Conservation (phyloP, 371 early-diverging fungal genomes). For the Mucor indicus region DNA sequence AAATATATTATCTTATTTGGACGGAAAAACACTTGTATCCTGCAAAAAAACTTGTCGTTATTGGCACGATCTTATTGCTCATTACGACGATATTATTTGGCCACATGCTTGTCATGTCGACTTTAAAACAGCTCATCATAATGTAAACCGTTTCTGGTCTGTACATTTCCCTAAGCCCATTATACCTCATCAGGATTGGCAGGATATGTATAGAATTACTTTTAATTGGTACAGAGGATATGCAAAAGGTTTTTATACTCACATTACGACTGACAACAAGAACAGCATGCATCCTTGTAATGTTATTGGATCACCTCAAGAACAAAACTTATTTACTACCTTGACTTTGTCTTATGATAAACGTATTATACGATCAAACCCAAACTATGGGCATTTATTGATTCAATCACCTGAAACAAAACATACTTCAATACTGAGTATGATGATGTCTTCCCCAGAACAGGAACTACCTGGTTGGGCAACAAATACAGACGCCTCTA, state of each 20-base stretch:
- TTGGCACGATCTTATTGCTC: constrained; percentile 29
- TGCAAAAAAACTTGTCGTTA: constrained; percentile 34
- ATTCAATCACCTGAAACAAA: constrained; percentile 32
- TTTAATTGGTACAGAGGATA: constrained; percentile 54
- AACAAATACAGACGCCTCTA: constrained; percentile 21
- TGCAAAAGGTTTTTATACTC: constrained; percentile 41
- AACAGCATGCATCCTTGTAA: constrained; percentile 4
- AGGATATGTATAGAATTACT: constrained; percentile 51
- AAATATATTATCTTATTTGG: constrained; percentile 31
- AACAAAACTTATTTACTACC: constrained; percentile 44
- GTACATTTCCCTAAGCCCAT: constrained; percentile 29
- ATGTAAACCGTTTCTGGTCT: constrained; percentile 32
- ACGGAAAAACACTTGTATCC: constrained; percentile 27
- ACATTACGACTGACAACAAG: background rate
- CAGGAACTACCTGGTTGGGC: constrained; percentile 2
- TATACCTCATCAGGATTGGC: constrained; percentile 31
- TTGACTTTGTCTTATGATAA: constrained; percentile 34
- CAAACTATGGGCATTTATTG: constrained; percentile 41
- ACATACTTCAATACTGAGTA: background rate
- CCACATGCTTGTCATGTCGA: constrained; percentile 25
- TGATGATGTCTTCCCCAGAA: background rate
- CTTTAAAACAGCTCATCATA: constrained; percentile 16
- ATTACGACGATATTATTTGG: constrained; percentile 45
- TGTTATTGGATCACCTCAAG: constrained; percentile 52
- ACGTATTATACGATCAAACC: constrained; percentile 50